A percentile compares a stretch with the other conserved stretches of the same genome.
Conservation (phyloP, 1,139 yeast species). For the Zygotorulaspora mrakii region DNA sequence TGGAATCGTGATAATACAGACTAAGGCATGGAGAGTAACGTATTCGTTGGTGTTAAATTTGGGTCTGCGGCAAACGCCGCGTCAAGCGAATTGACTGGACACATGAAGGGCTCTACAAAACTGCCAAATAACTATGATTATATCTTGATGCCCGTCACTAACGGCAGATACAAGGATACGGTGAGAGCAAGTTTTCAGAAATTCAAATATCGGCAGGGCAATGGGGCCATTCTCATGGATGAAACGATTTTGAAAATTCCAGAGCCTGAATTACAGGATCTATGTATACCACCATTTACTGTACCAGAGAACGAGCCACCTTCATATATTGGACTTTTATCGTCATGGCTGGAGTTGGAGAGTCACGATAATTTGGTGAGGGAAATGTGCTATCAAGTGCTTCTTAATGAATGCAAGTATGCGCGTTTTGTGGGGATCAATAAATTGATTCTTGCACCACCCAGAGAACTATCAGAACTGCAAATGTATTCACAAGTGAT, state of each 20-base stretch:
- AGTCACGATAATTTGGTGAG: conserved; percentile 47
- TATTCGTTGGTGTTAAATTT: conserved; percentile 37
- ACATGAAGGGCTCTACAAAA: conserved; percentile 4
- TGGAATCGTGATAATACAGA: no score
- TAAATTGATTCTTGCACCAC: conserved; percentile 56
- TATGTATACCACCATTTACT: conserved; percentile 37
- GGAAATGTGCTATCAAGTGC: conserved; percentile 51
- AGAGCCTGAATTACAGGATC: conserved; percentile 41
- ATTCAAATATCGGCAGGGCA: conserved; percentile 29
- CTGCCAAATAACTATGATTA: conserved; percentile 36
- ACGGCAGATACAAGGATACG: conserved; percentile 42
- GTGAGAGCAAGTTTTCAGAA: conserved; percentile 39
- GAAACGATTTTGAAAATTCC: conserved; percentile 34
- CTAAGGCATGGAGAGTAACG: conserved; percentile 32
- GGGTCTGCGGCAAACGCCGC: conserved; percentile 12
- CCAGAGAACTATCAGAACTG: conserved; percentile 51
- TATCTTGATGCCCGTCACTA: conserved; percentile 44
- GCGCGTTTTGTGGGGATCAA: conserved; percentile 53
- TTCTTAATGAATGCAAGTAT: conserved; percentile 53
- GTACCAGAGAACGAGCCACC: conserved; percentile 14
- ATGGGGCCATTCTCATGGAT: conserved; percentile 14
- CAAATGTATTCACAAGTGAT: conserved; percentile 48
- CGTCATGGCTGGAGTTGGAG: conserved; percentile 65
- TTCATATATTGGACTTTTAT: conserved; percentile 44
- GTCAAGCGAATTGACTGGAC: conserved; percentile 3